Conservation (phyloP, 441 rosid genomes). For the Pelargonium australe region DNA sequence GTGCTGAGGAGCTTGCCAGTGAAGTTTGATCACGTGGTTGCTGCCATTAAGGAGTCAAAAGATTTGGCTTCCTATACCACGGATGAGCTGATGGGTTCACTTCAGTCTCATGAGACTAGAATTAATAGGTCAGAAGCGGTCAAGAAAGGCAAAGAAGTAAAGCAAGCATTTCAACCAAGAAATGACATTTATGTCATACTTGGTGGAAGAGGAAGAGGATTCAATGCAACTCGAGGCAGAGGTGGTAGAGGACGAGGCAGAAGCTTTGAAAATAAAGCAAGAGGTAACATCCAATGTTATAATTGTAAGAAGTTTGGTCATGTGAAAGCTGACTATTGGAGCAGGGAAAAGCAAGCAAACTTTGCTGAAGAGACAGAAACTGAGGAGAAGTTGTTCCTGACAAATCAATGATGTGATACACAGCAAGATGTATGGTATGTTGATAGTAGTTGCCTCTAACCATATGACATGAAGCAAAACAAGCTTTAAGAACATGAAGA, state of each 20-base stretch:
- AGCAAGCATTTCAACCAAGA: neutral
- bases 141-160: neutral
- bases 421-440: neutral
- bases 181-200: neutral
- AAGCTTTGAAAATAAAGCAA: neutral
- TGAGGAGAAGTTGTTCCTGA: neutral
- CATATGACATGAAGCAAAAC: neutral
- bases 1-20: neutral
- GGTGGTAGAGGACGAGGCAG: neutral
- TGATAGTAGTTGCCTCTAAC: neutral
- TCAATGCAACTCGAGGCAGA: neutral
- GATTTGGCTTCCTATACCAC: neutral
- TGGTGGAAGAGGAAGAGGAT: neutral
- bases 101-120: neutral
- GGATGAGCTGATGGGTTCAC: neutral
- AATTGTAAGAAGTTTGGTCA: conserved; percentile 7
- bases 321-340: neutral
- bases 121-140: neutral
- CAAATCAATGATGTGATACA: neutral
- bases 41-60: neutral
- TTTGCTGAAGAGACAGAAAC: neutral
- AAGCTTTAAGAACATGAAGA: neutral
- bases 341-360: neutral
- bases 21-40: neutral
- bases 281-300: neutral